Conservation (phyloP, 768 basidiomycete species). For the Psilocybe subaeruginosa region DNA sequence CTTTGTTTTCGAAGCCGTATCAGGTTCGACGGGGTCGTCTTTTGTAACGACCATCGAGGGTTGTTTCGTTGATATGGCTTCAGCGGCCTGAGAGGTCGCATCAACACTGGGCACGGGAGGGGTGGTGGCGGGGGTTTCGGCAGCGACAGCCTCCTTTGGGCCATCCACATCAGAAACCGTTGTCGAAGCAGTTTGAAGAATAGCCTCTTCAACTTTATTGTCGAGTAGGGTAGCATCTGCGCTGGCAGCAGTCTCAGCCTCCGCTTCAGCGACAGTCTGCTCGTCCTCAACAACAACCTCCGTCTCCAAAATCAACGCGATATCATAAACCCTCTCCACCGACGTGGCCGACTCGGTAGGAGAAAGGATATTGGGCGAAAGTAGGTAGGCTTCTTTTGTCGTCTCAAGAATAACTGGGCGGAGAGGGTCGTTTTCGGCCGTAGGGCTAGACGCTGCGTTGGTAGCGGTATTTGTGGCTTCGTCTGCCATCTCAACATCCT, state of each 20-base stretch:
- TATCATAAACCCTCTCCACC: constrained; percentile 34
- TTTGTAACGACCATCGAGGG: not conserved
- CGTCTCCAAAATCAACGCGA: constrained; percentile 39
- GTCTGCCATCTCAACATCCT: constrained; percentile 30
- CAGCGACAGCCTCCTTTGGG: not conserved
- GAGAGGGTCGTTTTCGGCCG: constrained; percentile 6
- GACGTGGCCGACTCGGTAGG: constrained; percentile 7
- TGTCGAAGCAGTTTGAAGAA: not conserved
- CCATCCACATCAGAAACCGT: not conserved
- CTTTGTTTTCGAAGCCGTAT: not conserved
- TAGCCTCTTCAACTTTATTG: not conserved
- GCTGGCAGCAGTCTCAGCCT: not conserved
- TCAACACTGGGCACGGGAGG: not conserved
- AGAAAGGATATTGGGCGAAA: constrained; percentile 31
- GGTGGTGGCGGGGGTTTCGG: not conserved
- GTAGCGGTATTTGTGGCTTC: constrained; percentile 6
- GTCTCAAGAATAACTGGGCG: constrained; percentile 43
- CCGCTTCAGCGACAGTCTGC: not conserved
- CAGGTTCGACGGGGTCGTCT: not conserved
- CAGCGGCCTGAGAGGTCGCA: not conserved
- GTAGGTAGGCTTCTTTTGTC: constrained; percentile 40
- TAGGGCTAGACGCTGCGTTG: constrained; percentile 3
- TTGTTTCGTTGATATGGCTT: not conserved
- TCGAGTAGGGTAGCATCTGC: not conserved
- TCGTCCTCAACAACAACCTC: constrained; percentile 30